These are phyloP conservation scores for Fonsecaea pugnacius DNA, from an alignment of 2,329 filamentous ascomycete species.

Conservation along the genomic window DNA sequence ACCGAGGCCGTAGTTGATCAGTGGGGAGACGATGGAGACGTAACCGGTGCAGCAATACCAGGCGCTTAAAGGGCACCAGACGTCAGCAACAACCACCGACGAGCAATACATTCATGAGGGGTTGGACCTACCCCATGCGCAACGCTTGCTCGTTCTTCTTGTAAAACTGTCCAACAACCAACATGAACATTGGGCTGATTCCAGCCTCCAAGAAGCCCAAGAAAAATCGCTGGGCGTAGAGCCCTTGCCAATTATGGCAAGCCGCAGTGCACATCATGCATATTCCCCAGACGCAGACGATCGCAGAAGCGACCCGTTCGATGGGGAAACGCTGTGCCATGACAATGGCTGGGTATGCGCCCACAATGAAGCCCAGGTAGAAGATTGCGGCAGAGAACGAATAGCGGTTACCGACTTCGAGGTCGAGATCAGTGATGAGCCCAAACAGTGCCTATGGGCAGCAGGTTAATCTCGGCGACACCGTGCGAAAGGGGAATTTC, in stretches of 20 bases:
- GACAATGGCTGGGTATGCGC: conserved; percentile 74
- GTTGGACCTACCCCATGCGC: conserved; percentile 54
- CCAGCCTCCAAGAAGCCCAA: conserved; percentile 65
- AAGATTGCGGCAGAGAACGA: conserved; percentile 45
- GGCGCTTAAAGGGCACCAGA: not conserved
- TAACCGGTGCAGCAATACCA: conserved; percentile 47
- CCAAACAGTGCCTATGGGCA: conserved; percentile 48
- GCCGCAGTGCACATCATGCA: conserved; percentile 71
- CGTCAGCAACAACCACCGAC: not conserved
- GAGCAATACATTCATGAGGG: not conserved
- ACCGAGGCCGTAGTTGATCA: conserved; percentile 69
- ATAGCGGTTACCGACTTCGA: conserved; percentile 50
- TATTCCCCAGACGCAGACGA: conserved; percentile 69
- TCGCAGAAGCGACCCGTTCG: conserved; percentile 63
- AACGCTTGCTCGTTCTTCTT: conserved; percentile 68
- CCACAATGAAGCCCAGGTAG: conserved; percentile 78
- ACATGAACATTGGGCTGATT: conserved; percentile 70
- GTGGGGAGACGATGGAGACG: conserved; percentile 53
- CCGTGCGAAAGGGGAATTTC: not conserved
- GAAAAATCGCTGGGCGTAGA: conserved; percentile 70
- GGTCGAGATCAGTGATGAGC: conserved; percentile 47
- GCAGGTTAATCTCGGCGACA: not conserved
- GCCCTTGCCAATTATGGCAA: conserved; percentile 64
- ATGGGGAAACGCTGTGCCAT: conserved; percentile 69
- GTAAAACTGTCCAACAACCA: conserved; percentile 65